Conservation (phyloP, 2,329 filamentous ascomycete species). For the Alternaria dauci region DNA sequence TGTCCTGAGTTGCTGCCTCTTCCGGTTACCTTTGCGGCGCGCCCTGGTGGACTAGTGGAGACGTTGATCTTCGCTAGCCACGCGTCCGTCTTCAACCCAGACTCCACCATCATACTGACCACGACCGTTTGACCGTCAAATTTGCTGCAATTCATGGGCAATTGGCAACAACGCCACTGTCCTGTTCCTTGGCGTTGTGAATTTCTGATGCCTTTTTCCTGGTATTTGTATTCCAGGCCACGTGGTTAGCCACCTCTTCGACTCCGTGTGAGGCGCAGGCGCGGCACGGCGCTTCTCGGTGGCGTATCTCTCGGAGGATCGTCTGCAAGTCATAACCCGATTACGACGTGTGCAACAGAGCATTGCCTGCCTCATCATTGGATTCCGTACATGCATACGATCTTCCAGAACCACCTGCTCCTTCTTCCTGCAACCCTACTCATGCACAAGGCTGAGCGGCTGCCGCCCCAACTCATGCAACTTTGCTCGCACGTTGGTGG, state of each 20-base stretch:
- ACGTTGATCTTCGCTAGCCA: slow-evolving; percentile 21
- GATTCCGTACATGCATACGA: slow-evolving; percentile 7
- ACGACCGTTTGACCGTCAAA: slow-evolving; percentile 9
- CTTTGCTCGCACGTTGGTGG: neutral
- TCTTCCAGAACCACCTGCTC: slow-evolving; percentile 5
- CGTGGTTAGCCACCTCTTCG: neutral
- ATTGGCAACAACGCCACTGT: slow-evolving; percentile 1
- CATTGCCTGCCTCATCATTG: slow-evolving; percentile 20
- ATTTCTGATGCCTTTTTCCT: neutral
- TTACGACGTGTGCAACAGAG: slow-evolving; percentile 15
- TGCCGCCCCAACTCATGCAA: neutral
- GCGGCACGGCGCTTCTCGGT: slow-evolving; percentile 12
- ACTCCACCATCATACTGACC: slow-evolving; percentile 13
- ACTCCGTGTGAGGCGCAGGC: slow-evolving; percentile 3
- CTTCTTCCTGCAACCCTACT: slow-evolving; percentile 4
- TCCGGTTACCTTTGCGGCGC: slow-evolving; percentile 13
- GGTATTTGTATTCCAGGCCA: neutral
- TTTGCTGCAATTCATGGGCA: slow-evolving; percentile 1
- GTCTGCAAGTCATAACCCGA: slow-evolving; percentile 19
- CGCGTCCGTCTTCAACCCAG: slow-evolving; percentile 18
- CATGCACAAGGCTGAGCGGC: slow-evolving; percentile 7
- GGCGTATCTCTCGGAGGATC: slow-evolving; percentile 17
- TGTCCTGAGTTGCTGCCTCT: slow-evolving; percentile 10
- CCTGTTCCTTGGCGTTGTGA: neutral
- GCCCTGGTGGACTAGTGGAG: slow-evolving; percentile 13